A percentile compares a stretch with the other conserved stretches of the same genome.
phyloP scores from a whole-genome alignment of 2,329 filamentous ascomycete species.

The Plenodomus lindquistii region DNA sequence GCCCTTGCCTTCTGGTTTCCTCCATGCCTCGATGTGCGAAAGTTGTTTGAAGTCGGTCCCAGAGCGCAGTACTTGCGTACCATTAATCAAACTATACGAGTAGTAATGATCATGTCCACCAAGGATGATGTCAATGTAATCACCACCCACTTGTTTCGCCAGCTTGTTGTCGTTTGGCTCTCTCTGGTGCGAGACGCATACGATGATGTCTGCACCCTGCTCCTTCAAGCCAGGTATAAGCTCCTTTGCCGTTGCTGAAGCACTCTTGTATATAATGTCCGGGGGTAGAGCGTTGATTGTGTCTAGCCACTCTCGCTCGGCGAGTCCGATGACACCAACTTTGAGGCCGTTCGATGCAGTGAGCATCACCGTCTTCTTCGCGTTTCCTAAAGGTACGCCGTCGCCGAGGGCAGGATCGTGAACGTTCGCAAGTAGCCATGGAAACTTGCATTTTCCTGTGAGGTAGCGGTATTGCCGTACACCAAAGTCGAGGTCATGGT shows the following conservation, averaged over 20 bases:
- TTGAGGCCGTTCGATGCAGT: conserved; percentile 83
- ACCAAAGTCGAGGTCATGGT: conserved; percentile 92
- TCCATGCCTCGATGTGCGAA: conserved; percentile 80
- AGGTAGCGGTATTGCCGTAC: conserved; percentile 78
- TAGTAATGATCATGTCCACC: conserved; percentile 94
- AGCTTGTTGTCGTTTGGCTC: conserved; percentile 90
- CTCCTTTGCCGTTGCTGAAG: conserved; percentile 73
- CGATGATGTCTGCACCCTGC: conserved; percentile 79
- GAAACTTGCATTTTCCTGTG: conserved; percentile 75
- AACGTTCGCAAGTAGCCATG: conserved; percentile 88
- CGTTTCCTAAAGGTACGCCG: conserved; percentile 73
- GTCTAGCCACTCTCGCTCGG: conserved; percentile 84
- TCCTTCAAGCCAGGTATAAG: conserved; percentile 73
- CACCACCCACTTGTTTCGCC: conserved; percentile 69
- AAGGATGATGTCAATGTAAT: conserved; percentile 80
- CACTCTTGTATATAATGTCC: conserved; percentile 79
- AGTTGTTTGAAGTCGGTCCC: conserved; percentile 92
- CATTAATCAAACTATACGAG: conserved; percentile 74
- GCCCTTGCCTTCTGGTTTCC: conserved; percentile 54
- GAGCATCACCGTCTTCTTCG: conserved; percentile 74
- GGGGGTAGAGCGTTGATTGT: conserved; percentile 87
- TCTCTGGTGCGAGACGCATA: conserved; percentile 82
- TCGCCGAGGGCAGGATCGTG: conserved; percentile 81
- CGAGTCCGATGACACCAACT: conserved; percentile 81
- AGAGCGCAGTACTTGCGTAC: conserved; percentile 81